Evolutionary conservation across 2,329 filamentous ascomycete species (phyloP), one percentile per base, ranked within the genome.

Genomic region (Aureobasidium pullulans): DNA sequence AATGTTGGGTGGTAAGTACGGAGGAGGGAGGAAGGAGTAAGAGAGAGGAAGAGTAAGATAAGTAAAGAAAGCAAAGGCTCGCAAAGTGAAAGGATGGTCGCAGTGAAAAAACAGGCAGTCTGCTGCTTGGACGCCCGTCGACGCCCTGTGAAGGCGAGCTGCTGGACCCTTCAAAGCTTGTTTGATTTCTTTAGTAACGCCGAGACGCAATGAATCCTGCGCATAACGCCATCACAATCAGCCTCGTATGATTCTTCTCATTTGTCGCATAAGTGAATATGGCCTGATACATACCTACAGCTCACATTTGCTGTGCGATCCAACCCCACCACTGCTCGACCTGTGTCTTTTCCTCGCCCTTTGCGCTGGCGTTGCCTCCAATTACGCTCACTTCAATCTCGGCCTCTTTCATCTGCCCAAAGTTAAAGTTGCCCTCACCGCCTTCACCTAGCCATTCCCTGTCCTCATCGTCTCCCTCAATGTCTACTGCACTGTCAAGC

Each of bases 271-370:
- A n/a, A 28, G 8, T 49, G 23, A 4, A 23, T 23, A 23, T 23
- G 23, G 23, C 13, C 5, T 6, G 15, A 31, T 52, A 29, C 50
- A 54, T 43, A 54, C 50, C 40, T 56, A 46, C 53, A 49, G 39
- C 32, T 75, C 72, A 94, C 66, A 95, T 76, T 68, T 86, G 84
- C 69, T 86, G 81, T 2, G 86, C 89, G 69, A 97, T 86, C 93
- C 93, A 97, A 67, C 83, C 83, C 84, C 91, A 96, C 92, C 93
- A 96, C 72, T 84, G 86, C 60, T 88, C 85, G 34, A 90, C 84
- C 29, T 86, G 87, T n/a, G 85, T 62, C 39, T 31, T 62, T 59
- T 44, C 62, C 56, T 60, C 79, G 9, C 82, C 85, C 57, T 87
- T 82, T 34, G 78, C 69, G 71, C 82, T 71, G 62, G 87, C 84